Evolutionary conservation across 2,329 filamentous ascomycete genomes (phyloP), one percentile per base, ranked within the genome.

Genomic region (Parascedosporium putredinis): DNA sequence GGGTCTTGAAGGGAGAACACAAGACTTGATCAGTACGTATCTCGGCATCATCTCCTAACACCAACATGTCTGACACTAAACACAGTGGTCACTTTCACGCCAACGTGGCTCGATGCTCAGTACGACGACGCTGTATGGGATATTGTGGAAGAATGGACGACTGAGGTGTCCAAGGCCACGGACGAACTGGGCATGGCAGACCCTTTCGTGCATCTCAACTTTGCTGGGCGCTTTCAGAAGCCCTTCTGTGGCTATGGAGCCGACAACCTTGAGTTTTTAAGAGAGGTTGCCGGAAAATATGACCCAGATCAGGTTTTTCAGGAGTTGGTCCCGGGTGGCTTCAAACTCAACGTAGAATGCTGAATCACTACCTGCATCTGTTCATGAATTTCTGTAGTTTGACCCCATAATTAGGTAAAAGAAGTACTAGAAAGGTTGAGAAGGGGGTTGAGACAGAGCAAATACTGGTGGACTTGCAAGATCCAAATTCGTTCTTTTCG

Each of bases 401-500:
- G n/a, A n/a, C n/a, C n/a, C n/a, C n/a, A n/a, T n/a, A n/a, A n/a
- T n/a, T n/a, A n/a, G n/a, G n/a, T n/a, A n/a, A n/a, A n/a, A n/a
- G n/a, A n/a, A n/a, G n/a, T n/a, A n/a, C n/a, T n/a, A n/a, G n/a
- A n/a, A n/a, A n/a, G n/a, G n/a, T n/a, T n/a, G n/a, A n/a, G n/a
- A n/a, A n/a, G n/a, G n/a, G n/a, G n/a, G n/a, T n/a, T n/a, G n/a
- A n/a, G n/a, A n/a, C n/a, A n/a, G n/a, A n/a, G n/a, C n/a, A n/a
- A n/a, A n/a, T n/a, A n/a, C n/a, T n/a, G n/a, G n/a, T n/a, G n/a
- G n/a, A n/a, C n/a, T n/a, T n/a, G n/a, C n/a, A n/a, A n/a, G n/a
- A n/a, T 59, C 62, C 48, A 68, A 65, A 54, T 71, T 75, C 49
- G 65, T 62, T 44, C 63, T 25, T 14, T 27, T 59, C 46, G 67